Base-by-base conservation (phyloP, 345 rosid species). In the Linum tenue region DNA sequence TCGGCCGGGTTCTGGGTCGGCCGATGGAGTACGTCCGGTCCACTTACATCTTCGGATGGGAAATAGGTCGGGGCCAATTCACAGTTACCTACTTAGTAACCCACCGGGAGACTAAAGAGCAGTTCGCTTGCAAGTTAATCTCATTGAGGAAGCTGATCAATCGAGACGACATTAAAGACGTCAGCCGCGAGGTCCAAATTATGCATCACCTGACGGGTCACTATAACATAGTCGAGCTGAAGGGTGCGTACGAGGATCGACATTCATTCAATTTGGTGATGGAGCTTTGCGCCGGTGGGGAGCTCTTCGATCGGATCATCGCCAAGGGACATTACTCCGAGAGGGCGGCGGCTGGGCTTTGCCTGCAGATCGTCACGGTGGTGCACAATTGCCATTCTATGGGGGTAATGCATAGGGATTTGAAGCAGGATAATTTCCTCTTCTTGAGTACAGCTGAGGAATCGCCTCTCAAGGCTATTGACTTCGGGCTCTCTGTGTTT, bases 161-260 rank as follows among this genome's bases (percentile, higher is more conserved):
- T 72, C 80, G 78, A 39, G 98, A 92, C 48, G 98, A 90, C 76
- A 71, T 90, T 31, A 95, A 92, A 43, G 98, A 92, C 50, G 85
- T 90, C 57, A 96, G 89, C 64, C 96, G 98, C 39, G 98, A 92
- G 79, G 97, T 92, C 67, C 98, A 92, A 92, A 90, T 92, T 81
- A 94, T 94, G 99, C 79, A 94, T 70, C 99, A 94, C 75, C 85
- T 94, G 55, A 94, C 97, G 14, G 99, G 97, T 31, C 87, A 90
- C 82, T 77, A 90, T 80, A 94, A 94, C 56, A 85, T 90, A 38
- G 99, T 94, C 72, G 99, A 94, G 79, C 82, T 94, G 75, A 90
- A 90, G 73, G 97, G 88, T 48, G 90, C 97, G 1, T 86, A 83
- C 37, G 99, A 94, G 79, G 99, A 90, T 66, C 70, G 82, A 65